Evolutionary conservation across 805 yeast genomes (phyloP), one percentile per base, ranked within the genome.

Genomic region (Zygoascus biomembranicola): DNA sequence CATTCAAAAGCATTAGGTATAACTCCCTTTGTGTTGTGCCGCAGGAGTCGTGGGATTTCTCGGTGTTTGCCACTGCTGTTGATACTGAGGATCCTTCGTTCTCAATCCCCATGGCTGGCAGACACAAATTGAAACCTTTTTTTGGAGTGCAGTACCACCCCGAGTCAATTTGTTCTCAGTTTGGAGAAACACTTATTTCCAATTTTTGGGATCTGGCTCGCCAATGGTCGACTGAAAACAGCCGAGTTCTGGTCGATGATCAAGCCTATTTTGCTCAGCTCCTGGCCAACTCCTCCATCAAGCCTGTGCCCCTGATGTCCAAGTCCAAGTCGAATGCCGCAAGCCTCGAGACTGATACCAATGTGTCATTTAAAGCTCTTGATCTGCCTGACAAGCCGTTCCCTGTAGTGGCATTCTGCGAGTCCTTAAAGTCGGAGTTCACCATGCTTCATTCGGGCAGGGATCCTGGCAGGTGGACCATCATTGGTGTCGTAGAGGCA

Each of bases 81-180:
- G 68, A 87, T 8, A 79, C 90, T 41, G 78, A 74, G 50, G 73
- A 72, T 10, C 69, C 62, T 37, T 73, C 73, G 3, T 63, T 61
- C 1, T 63, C 63, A 42, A 69, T 85, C 5, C 65, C 88, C 32
- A 94, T 94, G 99, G 96, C 95, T 0, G 94, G 78, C 0, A 77
- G 72, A 63, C 90, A 87, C 62, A 59, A 49, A 0, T 18, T 39
- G 0, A 68, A 71, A 19, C 97, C 97, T 0, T 86, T 85, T 71
- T 92, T 75, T 66, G 99, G 96, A 0, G 97, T 94, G 1, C 99
- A 94, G 63, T 95, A 90, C 63, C 99, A 94, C 63, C 99, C 99
- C 0, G 99, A 94, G 64, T 89, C 97, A 1, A 81, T 92, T 42
- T 88, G 96, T 61, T 89, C 97, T 0, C 72, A 75, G 13, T 61